A percentile compares a stretch with the other conserved stretches of the same genome.
Evolutionary conservation across 495 filamentous ascomycete genomes (phyloP).

Genomic region (Patellaria atrata): DNA sequence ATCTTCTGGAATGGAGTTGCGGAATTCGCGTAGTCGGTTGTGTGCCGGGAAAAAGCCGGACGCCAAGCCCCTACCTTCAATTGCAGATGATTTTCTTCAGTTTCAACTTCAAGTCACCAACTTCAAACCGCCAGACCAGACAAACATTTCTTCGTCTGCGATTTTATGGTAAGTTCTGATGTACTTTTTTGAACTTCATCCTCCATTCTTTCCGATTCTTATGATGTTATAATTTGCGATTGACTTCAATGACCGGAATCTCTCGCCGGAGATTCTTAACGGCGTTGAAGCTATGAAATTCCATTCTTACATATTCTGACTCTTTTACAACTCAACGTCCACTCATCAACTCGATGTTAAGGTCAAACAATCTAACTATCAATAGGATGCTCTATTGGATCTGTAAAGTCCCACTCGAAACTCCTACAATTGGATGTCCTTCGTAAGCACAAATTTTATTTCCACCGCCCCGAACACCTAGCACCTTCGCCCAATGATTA

Average conservation of each 20-base stretch:
- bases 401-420: slow-evolving; percentile 10
- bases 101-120: neutral
- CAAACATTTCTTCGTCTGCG: no score
- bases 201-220: slow-evolving; percentile 17
- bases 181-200: slow-evolving; percentile 10
- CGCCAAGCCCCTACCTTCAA: slow-evolving; percentile 1
- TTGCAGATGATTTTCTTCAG: slow-evolving; percentile 8
- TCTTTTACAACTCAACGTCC: slow-evolving; percentile 12
- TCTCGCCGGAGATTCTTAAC: slow-evolving; percentile 77
- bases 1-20: slow-evolving; percentile 4
- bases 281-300: slow-evolving; percentile 62
- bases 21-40: slow-evolving; percentile 5
- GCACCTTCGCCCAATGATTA: slow-evolving; percentile 69
- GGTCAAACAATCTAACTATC: neutral
- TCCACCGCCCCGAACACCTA: slow-evolving; percentile 7
- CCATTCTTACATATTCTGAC: slow-evolving; percentile 98
- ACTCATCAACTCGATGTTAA: neutral
- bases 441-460: slow-evolving; percentile 6
- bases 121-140: slow-evolving; percentile 2
- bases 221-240: slow-evolving; percentile 99
- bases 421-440: neutral
- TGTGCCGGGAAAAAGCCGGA: neutral
- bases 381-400: neutral
- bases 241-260: slow-evolving; percentile 63
- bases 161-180: slow-evolving; percentile 7